phyloP scores from a whole-genome alignment of 164 flowering plant genomes.

The Magnolia changhungtana region DNA sequence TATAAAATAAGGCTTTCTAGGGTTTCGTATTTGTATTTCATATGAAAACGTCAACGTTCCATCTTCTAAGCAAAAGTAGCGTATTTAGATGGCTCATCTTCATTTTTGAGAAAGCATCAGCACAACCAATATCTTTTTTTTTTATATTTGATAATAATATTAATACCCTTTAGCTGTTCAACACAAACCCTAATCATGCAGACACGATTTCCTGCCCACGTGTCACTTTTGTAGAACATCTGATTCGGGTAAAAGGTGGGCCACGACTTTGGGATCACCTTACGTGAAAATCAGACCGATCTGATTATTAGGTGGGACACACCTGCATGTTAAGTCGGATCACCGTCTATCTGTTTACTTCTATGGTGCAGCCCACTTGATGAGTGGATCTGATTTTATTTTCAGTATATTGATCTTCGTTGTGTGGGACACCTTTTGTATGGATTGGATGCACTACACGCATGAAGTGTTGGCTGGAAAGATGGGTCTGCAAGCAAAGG shows the following conservation, averaged over 20 bases:
- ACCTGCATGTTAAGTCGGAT: not conserved
- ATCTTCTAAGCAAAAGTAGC: not conserved
- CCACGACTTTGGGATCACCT: not conserved
- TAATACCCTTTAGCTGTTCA: not conserved
- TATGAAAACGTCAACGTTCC: not conserved
- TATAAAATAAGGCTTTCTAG: not conserved
- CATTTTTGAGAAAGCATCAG: not conserved
- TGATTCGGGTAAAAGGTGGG: not conserved
- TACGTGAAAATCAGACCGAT: not conserved
- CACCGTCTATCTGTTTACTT: too few relatives aligned
- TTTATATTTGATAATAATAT: too few relatives aligned
- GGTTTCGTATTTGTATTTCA: not conserved
- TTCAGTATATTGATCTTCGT: too few relatives aligned
- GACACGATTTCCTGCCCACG: not conserved
- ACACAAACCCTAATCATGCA: not conserved
- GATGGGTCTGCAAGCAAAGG: too few relatives aligned
- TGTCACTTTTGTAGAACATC: not conserved
- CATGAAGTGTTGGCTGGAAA: too few relatives aligned
- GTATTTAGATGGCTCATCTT: not conserved
- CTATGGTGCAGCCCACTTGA: too few relatives aligned
- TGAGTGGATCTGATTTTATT: too few relatives aligned
- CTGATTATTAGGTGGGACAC: not conserved
- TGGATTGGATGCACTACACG: too few relatives aligned
- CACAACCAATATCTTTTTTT: not conserved
- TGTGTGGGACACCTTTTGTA: too few relatives aligned